A percentile compares a stretch with the other conserved stretches of the same genome.
These are phyloP conservation scores for Scedosporium dehoogii DNA, from an alignment of 2,329 filamentous ascomycete genomes.

Conservation along the genomic window DNA sequence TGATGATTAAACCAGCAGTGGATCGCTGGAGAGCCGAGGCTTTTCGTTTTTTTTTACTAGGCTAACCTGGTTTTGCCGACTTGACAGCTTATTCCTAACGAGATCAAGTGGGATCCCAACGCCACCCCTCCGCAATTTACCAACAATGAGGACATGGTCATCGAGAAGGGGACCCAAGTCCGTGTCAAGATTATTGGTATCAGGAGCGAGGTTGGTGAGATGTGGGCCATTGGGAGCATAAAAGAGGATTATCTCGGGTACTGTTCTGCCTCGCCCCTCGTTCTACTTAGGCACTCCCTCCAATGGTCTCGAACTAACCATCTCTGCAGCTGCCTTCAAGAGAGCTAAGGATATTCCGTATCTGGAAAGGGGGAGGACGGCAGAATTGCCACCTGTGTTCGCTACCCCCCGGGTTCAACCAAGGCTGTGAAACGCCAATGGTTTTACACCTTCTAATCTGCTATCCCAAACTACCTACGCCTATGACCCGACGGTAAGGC, in stretches of 20 bases:
- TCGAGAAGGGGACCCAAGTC: constrained; percentile 88
- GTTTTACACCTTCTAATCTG: background rate
- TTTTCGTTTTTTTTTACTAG: background rate
- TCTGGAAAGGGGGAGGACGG: background rate
- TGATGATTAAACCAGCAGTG: background rate
- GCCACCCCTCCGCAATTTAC: constrained; percentile 95
- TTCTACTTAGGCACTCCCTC: background rate
- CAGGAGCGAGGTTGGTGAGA: constrained; percentile 83
- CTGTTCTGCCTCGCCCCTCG: background rate
- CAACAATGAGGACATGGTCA: constrained; percentile 86
- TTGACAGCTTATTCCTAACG: constrained; percentile 72
- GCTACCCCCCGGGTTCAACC: background rate
- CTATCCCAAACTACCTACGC: background rate
- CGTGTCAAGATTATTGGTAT: constrained; percentile 92
- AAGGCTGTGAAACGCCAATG: background rate
- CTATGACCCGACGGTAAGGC: background rate
- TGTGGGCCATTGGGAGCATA: constrained; percentile 96
- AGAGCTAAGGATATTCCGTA: background rate
- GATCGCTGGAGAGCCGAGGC: background rate
- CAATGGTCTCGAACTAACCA: background rate
- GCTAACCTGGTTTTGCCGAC: constrained; percentile 14
- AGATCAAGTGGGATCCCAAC: constrained; percentile 91
- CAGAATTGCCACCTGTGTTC: background rate
- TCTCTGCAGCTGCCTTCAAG: constrained; percentile 4
- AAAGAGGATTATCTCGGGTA: constrained; percentile 71